Evolutionary conservation across 768 basidiomycete genomes (phyloP), one percentile per base, ranked within the genome.

Genomic region (Chalciporus piperatus): DNA sequence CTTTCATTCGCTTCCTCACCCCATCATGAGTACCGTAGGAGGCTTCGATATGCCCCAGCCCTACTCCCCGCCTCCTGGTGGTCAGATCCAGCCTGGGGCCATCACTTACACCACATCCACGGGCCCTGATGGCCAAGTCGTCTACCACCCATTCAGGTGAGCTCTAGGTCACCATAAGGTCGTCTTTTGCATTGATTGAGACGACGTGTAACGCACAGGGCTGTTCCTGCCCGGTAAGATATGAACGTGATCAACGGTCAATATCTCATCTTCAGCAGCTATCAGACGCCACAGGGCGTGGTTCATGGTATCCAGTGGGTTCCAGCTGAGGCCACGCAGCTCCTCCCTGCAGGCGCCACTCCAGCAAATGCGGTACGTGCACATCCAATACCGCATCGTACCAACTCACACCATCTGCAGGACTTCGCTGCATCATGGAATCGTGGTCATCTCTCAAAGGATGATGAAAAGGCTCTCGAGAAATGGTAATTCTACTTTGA

Each of bases 71-170:
- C 44, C 66, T 14, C 16, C 62, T 8, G 68, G 69, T 32, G 66
- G 67, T 39, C 76, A 80, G 65, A 82, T 88, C 49, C 71, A 74
- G 32, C 77, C 86, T 30, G 87, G 87, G n/a, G 70, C 85, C 33
- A 75, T 85, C 60, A 88, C 85, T 19, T 90, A 88, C 56, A 87
- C 87, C 1, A 87, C 86, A 11, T 76, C 82, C 1, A 77, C 73
- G 1, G 76, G 75, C 3, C 72, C 79, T 33, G 83, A 89, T 71
- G 89, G 89, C 16, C 73, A 76, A 55, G 49, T 80, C 27, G 63
- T 76, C 48, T 91, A 91, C 64, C 84, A 89, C 61, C 78, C 82
- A 12, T 91, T 89, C 80, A 89, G 74, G 88, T 87, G 60, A 56
- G 82, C 70, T 30, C 41, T 42, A 47, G 42, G 12, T 20, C 9